Evolutionary conservation across 208 protist species (phyloP), one percentile per base, ranked within the genome.

Genomic region (Angomonas ambiguus): DNA sequence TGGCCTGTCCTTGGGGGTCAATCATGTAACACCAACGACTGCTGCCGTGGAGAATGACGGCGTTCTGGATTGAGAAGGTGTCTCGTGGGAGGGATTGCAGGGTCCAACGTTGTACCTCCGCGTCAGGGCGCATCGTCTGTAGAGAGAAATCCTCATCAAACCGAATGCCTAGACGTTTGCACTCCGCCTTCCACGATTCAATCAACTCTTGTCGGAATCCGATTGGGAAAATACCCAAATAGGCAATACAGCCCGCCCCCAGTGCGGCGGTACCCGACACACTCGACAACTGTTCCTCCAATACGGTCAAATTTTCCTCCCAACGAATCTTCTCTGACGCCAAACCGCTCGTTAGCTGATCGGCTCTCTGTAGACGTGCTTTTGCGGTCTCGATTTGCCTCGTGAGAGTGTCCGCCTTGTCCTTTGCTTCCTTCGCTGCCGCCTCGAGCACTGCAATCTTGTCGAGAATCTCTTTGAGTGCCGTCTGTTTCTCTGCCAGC

Each of bases 1-100:
- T 93, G 0, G 95, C 93, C 79, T 99, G 96, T 6, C 95, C 85
- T 70, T 99, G 96, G 28, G 91, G 93, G 65, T 97, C 93, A 69
- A 97, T 97, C 74, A 87, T 90, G 62, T 97, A 88, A 79, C 92
- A 96, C 86, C 95, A 98, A 56, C 91, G 88, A 30, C 76, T 81
- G 30, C 79, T 87, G 63, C 81, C 80, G 64, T 90, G 82, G 18
- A 91, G 74, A 31, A 98, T 91, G 11, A 85, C 87, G 32, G 88
- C 94, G 80, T 98, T 98, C 66, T 97, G 85, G 51, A 96, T 70
- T 28, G 86, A 95, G 74, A 97, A 95, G 32, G 79, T 85, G 76
- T 98, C 94, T 28, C 88, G 77, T 28, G 98, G 98, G 31, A 99
- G 81, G 2, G 94, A 95, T 65, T 93, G 79, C 35, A 97, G 85